These are phyloP conservation scores for Boletus rubroflammeus DNA, from an alignment of 768 basidiomycete species.

Conservation along the genomic window DNA sequence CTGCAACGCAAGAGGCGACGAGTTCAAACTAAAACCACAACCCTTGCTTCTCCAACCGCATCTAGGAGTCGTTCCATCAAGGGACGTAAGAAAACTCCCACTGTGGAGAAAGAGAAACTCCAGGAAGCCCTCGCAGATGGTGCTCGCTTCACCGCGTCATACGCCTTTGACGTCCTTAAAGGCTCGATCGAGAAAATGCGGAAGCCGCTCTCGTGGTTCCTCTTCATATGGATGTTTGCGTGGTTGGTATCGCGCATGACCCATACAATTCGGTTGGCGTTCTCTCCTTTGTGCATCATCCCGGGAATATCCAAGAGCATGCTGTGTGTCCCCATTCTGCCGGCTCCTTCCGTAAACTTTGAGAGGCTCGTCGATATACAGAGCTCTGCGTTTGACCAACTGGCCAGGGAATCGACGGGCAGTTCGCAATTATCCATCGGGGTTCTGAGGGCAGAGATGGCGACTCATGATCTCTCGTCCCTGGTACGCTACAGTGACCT, in stretches of 20 bases:
- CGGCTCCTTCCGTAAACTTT: slow-evolving; percentile 49
- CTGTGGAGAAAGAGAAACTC: slow-evolving; percentile 27
- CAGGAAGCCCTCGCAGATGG: slow-evolving; percentile 21
- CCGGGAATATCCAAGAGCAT: slow-evolving; percentile 51
- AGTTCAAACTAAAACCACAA: slow-evolving; percentile 18
- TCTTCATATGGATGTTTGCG: slow-evolving; percentile 51
- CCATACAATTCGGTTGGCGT: slow-evolving; percentile 40
- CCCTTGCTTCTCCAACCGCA: slow-evolving; percentile 17
- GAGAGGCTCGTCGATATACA: slow-evolving; percentile 58
- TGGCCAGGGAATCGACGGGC: slow-evolving; percentile 57
- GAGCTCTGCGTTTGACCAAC: slow-evolving; percentile 56
- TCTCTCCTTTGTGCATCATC: slow-evolving; percentile 58
- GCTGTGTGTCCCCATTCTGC: slow-evolving; percentile 36
- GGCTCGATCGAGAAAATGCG: slow-evolving; percentile 49
- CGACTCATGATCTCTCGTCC: slow-evolving; percentile 61
- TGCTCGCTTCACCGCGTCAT: slow-evolving; percentile 32
- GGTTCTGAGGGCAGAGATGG: slow-evolving; percentile 76
- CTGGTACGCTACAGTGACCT: slow-evolving; percentile 63
- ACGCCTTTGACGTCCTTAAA: slow-evolving; percentile 46
- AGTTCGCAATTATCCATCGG: slow-evolving; percentile 60
- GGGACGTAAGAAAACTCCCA: slow-evolving; percentile 28
- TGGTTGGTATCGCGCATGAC: slow-evolving; percentile 41
- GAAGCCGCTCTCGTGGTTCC: slow-evolving; percentile 50
- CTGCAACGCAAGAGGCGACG: slow-evolving; percentile 31
- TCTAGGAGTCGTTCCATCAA: slow-evolving; percentile 16